Percentiles rank a stretch among this genome's conserved stretches.
These are phyloP conservation scores for Oidiodendron maius DNA, from an alignment of 495 filamentous ascomycete genomes.

Conservation along the genomic window DNA sequence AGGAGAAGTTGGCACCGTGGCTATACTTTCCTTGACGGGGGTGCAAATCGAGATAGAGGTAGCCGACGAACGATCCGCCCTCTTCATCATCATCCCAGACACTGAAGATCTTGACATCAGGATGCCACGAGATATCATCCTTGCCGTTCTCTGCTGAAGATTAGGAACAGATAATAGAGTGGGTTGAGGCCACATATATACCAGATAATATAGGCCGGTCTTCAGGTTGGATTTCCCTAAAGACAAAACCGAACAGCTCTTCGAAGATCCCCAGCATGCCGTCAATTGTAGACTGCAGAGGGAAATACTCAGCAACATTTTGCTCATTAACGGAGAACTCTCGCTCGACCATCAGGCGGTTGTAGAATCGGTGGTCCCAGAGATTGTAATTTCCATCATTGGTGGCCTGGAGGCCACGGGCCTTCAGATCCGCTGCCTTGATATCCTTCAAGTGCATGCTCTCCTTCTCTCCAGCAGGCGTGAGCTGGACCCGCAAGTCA, in stretches of 20 bases:
- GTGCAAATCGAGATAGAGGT: conserved; percentile 59
- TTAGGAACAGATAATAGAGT: background rate
- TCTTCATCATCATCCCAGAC: conserved; percentile 56
- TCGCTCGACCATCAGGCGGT: conserved; percentile 86
- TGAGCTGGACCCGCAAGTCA: conserved; percentile 69
- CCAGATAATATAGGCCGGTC: conserved; percentile 37
- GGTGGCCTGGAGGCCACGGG: conserved; percentile 51
- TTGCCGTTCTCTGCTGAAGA: conserved; percentile 40
- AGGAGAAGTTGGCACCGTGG: conserved; percentile 69
- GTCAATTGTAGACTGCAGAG: conserved; percentile 71
- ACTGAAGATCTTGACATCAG: conserved; percentile 56
- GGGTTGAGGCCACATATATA: conserved; percentile 1
- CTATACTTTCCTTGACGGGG: conserved; percentile 58
- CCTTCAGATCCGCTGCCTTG: conserved; percentile 70
- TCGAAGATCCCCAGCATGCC: conserved; percentile 96
- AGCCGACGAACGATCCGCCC: conserved; percentile 54
- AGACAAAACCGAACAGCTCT: conserved; percentile 83
- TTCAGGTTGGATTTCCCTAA: conserved; percentile 65
- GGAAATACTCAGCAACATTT: conserved; percentile 91
- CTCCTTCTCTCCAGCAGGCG: conserved; percentile 73
- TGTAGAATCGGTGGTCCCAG: conserved; percentile 82
- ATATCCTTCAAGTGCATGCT: conserved; percentile 62
- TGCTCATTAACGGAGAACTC: conserved; percentile 86
- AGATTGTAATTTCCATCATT: conserved; percentile 47
- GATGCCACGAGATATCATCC: conserved; percentile 55